Conservation (phyloP, 257 asterid species). For the Lycium barbarum region DNA sequence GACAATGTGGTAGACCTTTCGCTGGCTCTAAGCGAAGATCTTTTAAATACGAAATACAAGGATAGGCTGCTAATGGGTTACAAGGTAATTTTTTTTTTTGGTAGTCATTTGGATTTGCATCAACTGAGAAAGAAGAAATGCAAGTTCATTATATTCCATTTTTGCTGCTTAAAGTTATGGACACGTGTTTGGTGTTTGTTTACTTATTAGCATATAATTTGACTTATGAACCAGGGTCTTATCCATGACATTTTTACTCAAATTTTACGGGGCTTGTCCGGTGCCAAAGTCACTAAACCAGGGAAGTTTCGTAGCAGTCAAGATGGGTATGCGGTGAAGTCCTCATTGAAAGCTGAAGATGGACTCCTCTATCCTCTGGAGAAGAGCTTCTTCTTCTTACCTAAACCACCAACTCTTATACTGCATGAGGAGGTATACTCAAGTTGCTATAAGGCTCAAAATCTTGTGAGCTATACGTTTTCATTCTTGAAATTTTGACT, state of each 20-base stretch:
- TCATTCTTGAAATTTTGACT: constrained; percentile 35
- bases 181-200: background rate
- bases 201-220: constrained; percentile 11
- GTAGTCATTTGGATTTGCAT: background rate
- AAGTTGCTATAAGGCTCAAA: background rate
- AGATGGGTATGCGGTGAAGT: constrained; percentile 93
- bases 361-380: constrained; percentile 98
- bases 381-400: constrained; percentile 96
- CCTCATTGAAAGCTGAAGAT: constrained; percentile 99
- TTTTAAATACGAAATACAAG: constrained; percentile 71
- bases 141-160: background rate
- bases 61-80: constrained; percentile 71
- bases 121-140: background rate
- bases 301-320: constrained; percentile 89
- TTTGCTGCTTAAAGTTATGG: background rate
- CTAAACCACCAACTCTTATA: constrained; percentile 96
- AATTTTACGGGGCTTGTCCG: constrained; percentile 89
- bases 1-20: constrained; percentile 69
- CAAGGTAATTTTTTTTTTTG: constrained; percentile 49
- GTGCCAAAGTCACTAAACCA: constrained; percentile 90
- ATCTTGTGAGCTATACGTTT: background rate
- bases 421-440: constrained; percentile 88
- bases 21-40: constrained; percentile 78
- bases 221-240: constrained; percentile 67
- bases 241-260: constrained; percentile 75